These are phyloP conservation scores for Trametes cinnabarina DNA, from an alignment of 768 basidiomycete species.

Conservation along the genomic window DNA sequence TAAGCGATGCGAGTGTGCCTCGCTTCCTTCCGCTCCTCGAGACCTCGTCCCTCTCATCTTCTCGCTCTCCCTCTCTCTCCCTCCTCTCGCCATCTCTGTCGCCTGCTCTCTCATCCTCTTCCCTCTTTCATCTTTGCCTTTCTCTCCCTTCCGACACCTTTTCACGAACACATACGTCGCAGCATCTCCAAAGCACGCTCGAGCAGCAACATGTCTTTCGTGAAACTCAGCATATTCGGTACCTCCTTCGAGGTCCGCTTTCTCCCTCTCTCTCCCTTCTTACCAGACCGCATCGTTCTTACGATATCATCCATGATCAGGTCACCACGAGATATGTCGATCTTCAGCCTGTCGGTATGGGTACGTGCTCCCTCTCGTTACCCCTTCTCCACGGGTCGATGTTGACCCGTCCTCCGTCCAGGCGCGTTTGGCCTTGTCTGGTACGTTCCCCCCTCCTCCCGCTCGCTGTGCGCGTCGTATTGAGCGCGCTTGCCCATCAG, in stretches of 20 bases:
- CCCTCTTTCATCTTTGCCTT: not conserved
- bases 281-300: not conserved
- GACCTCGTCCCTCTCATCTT: not conserved
- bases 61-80: not conserved
- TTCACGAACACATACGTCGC: not conserved
- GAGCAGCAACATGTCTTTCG: conserved; percentile 70
- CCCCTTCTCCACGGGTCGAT: not conserved
- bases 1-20: conserved; percentile 14
- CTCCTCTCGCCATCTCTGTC: not conserved
- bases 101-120: conserved; percentile 1
- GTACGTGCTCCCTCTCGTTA: conserved; percentile 45
- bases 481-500: conserved; percentile 39
- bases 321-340: conserved; percentile 99
- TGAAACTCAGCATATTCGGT: conserved; percentile 97
- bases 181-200: not conserved
- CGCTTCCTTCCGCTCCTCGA: not conserved
- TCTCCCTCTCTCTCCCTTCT: conserved; percentile 6
- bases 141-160: not conserved
- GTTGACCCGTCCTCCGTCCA: conserved; percentile 28
- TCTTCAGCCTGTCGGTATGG: conserved; percentile 99
- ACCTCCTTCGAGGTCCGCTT: conserved; percentile 87
- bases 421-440: conserved; percentile 98
- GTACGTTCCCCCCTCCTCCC: conserved; percentile 42
- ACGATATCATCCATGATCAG: conserved; percentile 38
- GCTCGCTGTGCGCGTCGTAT: not conserved